Evolutionary conservation across 345 rosid species (phyloP).

Genomic region (Syzygium grande): DNA sequence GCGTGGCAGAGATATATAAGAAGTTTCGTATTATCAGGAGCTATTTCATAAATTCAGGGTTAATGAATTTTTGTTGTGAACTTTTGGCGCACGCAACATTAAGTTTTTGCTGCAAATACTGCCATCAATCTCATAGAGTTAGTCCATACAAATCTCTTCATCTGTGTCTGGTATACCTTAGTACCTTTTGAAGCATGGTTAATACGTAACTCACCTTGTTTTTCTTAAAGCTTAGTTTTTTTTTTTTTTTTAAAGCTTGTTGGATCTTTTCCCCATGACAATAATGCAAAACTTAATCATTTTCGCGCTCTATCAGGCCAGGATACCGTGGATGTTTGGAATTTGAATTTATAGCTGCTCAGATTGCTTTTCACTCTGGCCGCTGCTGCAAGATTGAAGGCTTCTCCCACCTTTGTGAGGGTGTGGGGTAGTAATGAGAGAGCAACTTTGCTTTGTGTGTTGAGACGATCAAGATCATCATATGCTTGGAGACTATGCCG

Average conservation of each 20-base stretch:
- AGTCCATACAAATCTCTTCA: not conserved
- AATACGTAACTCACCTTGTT: not conserved
- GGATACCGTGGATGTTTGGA: constrained; percentile 16
- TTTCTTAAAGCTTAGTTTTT: not conserved
- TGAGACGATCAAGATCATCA: constrained; percentile 76
- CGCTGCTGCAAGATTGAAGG: constrained; percentile 53
- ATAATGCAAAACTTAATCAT: not conserved
- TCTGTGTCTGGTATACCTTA: not conserved
- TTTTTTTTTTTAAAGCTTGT: not conserved
- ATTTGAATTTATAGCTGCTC: constrained; percentile 37
- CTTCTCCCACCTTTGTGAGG: constrained; percentile 92
- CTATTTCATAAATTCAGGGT: not conserved
- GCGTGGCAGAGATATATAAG: not conserved
- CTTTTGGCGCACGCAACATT: not conserved
- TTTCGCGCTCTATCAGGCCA: constrained; percentile 23
- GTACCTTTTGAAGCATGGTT: not conserved
- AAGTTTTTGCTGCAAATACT: not conserved
- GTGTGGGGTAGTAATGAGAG: constrained; percentile 75
- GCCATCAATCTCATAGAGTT: not conserved
- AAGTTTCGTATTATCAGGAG: not conserved
- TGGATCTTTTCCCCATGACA: not conserved
- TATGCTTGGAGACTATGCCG: constrained; percentile 89
- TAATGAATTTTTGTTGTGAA: not conserved
- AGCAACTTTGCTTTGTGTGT: constrained; percentile 39
- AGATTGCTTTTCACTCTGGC: constrained; percentile 89